phyloP scores from a whole-genome alignment of 1,284 basidiomycete genomes.

The Xanthoconium separans region DNA sequence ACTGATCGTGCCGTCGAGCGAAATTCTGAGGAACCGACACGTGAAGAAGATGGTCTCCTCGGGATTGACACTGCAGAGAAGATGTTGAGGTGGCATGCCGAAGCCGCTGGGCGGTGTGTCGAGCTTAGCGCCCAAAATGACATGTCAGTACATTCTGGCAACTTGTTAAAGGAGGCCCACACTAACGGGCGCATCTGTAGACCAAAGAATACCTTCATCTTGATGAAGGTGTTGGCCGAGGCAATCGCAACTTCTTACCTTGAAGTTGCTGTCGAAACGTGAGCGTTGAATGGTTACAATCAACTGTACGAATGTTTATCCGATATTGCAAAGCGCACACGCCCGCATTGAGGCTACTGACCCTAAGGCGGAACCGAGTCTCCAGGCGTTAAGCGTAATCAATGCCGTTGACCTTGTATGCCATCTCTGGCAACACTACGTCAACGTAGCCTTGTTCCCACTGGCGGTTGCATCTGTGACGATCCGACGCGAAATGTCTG shows the following conservation, averaged over 20 bases:
- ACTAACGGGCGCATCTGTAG: slow-evolving; percentile 41
- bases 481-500: slow-evolving; percentile 88
- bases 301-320: not conserved
- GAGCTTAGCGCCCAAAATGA: slow-evolving; percentile 81
- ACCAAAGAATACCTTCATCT: slow-evolving; percentile 85
- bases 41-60: slow-evolving; percentile 81
- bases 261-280: slow-evolving; percentile 92
- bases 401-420: slow-evolving; percentile 85
- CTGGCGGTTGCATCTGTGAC: slow-evolving; percentile 86
- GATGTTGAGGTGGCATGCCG: slow-evolving; percentile 96
- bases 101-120: slow-evolving; percentile 88
- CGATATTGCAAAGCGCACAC: slow-evolving; percentile 53
- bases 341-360: slow-evolving; percentile 75
- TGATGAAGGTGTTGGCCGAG: slow-evolving; percentile 88
- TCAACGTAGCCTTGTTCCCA: slow-evolving; percentile 88
- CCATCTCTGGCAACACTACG: slow-evolving; percentile 97
- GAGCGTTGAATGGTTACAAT: slow-evolving; percentile 25
- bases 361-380: slow-evolving; percentile 74
- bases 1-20: slow-evolving; percentile 54
- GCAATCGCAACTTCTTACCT: slow-evolving; percentile 86
- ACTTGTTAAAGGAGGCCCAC: not conserved
- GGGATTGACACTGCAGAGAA: slow-evolving; percentile 78
- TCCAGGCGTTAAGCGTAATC: slow-evolving; percentile 71
- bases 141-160: slow-evolving; percentile 56
- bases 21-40: slow-evolving; percentile 62